phyloP scores from a whole-genome alignment of 805 yeast genomes.

The Candida suzukii region DNA sequence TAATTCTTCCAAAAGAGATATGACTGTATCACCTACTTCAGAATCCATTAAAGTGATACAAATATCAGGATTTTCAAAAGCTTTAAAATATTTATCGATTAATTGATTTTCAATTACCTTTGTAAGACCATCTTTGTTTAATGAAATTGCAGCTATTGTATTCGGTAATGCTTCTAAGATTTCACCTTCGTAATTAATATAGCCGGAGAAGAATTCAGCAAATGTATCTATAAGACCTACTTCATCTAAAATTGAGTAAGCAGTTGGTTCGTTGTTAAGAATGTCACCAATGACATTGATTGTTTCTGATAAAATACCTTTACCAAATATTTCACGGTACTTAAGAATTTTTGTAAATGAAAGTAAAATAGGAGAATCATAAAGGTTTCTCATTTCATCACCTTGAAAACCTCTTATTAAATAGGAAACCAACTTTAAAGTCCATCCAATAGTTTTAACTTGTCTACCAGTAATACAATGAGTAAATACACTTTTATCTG shows the following conservation, averaged over 20 bases:
- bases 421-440: constrained; percentile 57
- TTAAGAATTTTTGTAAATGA: constrained; percentile 52
- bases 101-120: constrained; percentile 38
- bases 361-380: constrained; percentile 72
- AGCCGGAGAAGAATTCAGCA: constrained; percentile 45
- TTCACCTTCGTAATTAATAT: constrained; percentile 51
- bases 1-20: constrained; percentile 68
- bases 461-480: constrained; percentile 54
- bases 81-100: constrained; percentile 37
- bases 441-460: constrained; percentile 47
- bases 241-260: constrained; percentile 73
- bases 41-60: constrained; percentile 9
- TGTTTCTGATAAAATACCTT: constrained; percentile 50
- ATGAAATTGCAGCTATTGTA: constrained; percentile 73
- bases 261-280: constrained; percentile 87
- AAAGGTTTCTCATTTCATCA: constrained; percentile 75
- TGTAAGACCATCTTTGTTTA: constrained; percentile 65
- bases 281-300: constrained; percentile 61
- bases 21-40: constrained; percentile 50
- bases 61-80: constrained; percentile 40
- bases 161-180: constrained; percentile 61
- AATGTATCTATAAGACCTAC: constrained; percentile 65
- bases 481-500: constrained; percentile 42
- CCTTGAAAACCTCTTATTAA: constrained; percentile 70
- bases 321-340: constrained; percentile 60